Evolutionary conservation across 75 land plant species (phyloP), one percentile per base, ranked within the genome.

Genomic region (Picea glauca): DNA sequence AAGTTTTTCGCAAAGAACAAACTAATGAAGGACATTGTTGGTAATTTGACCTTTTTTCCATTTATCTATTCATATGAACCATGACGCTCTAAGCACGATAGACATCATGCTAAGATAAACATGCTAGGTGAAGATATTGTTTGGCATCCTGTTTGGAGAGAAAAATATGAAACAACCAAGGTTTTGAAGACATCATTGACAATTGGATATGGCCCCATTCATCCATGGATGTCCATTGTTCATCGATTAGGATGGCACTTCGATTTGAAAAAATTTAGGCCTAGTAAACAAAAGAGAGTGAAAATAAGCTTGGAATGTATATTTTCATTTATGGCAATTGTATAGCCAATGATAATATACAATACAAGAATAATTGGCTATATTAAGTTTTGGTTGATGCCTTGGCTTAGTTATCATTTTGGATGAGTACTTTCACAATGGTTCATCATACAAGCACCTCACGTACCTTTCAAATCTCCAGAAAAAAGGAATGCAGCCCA

Each of bases 1-100:
- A 31, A 96, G 98, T 87, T 96, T 46, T 96, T 96, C 79, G 88
- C 98, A 68, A 92, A 80, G 85, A 93, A 93, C 83, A 93, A 96
- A 67, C 72, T 96, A 63, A 64, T 96, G 72, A 91, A 96, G 77
- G 98, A 96, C 76, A 89, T 96, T 54, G 90, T 96, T 78, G 98
- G 98, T 59, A 93, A 96, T 33, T 82, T 96, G 59, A 92, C 94
- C 31, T 91, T 96, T 80, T 57, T 92, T 82, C 98, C 98, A 12
- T 80, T 93, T 5, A 92, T 96, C 81, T 96, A 96, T 78, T 96
- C 98, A 18, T 96, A 90, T 78, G 96, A 93, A 62, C 98, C 98
- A 15, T 96, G 98, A 84, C 76, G 61, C 98, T 93, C 81, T 96
- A 96, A 26, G 26, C 26, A 26, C 26, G 26, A 26, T 26, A 26